A percentile compares a stretch with the other conserved stretches of the same genome.
Evolutionary conservation across 176 grass and related monocot genomes (phyloP).

Genomic region (maize (Zea mays)): Zm-B73-REFERENCE-NAM-5.0 NC_050099.1:190572001-190572500

Average conservation of each 20-base stretch:
- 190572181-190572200: too few species aligned
- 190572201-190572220: too few species aligned
- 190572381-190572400: constrained; percentile 23
- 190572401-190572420: background rate
- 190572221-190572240: too few species aligned
- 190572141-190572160: too few species aligned
- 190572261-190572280: background rate
- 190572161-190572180: too few species aligned
- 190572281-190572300: constrained; percentile 12
- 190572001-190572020: background rate
- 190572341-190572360: constrained; percentile 9
- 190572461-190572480: background rate
- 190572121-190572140: too few species aligned
- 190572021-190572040: constrained; percentile 1
- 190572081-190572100: too few species aligned
- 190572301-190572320: constrained; percentile 22
- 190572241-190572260: background rate
- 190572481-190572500: background rate
- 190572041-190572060: background rate
- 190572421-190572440: background rate
- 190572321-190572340: constrained; percentile 1
- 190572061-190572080: too few species aligned
- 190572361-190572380: background rate
- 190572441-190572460: constrained; percentile 14
- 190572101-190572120: too few species aligned